Evolutionary conservation across 495 filamentous ascomycete species (phyloP).

Genomic region (Penicillium argentinense): DNA sequence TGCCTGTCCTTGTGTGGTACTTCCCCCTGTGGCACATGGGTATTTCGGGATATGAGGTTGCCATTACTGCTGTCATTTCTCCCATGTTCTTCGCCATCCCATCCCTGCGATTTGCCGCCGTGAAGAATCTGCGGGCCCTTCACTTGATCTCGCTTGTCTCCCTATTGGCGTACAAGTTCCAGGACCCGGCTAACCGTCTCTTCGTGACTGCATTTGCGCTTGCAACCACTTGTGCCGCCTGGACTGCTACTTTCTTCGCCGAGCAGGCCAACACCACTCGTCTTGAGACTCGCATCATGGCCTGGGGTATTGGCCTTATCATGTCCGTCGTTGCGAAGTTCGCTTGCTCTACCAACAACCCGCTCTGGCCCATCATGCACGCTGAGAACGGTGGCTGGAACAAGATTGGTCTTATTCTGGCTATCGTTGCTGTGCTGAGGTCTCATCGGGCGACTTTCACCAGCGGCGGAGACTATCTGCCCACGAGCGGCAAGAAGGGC

Average conservation of each 20-base stretch:
- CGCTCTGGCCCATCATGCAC: constrained; percentile 94
- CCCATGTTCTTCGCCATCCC: constrained; percentile 77
- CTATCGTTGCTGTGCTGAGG: constrained; percentile 67
- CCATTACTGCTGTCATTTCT: constrained; percentile 80
- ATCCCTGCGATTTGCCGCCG: constrained; percentile 63
- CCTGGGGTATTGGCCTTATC: constrained; percentile 79
- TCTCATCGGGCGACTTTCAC: constrained; percentile 61
- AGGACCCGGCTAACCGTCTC: constrained; percentile 72
- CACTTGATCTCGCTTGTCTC: constrained; percentile 78
- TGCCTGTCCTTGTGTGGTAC: constrained; percentile 92
- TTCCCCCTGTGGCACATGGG: constrained; percentile 99
- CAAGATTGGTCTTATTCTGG: constrained; percentile 74
- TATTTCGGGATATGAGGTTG: constrained; percentile 91
- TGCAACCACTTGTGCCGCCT: constrained; percentile 72
- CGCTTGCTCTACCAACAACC: constrained; percentile 94
- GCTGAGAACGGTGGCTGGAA: constrained; percentile 90
- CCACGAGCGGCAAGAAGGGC: constrained; percentile 54
- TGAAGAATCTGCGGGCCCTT: constrained; percentile 64
- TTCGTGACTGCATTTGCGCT: constrained; percentile 80
- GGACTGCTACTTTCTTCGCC: constrained; percentile 75
- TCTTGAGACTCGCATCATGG: constrained; percentile 77
- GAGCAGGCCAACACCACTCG: constrained; percentile 71
- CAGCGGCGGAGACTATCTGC: constrained; percentile 52
- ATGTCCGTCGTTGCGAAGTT: constrained; percentile 89
- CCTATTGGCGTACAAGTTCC: constrained; percentile 75